Conservation (phyloP, 371 early-diverging fungal species). For the Parasitella parasitica region DNA sequence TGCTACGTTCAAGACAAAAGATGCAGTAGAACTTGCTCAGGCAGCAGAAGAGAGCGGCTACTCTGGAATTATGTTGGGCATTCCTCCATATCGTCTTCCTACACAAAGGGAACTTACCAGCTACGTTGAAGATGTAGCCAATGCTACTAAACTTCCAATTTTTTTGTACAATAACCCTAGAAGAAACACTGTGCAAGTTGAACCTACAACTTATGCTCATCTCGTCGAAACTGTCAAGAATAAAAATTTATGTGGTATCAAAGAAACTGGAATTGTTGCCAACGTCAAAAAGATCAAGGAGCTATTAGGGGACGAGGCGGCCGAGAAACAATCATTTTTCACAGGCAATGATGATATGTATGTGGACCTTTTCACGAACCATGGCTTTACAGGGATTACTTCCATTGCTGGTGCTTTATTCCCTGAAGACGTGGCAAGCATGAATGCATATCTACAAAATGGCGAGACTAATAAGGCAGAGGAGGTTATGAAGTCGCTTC, state of each 20-base stretch:
- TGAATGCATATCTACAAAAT: conserved; percentile 7
- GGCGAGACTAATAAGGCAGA: conserved; percentile 17
- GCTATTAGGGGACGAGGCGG: not conserved
- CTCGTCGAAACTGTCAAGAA: not conserved
- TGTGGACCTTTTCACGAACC: conserved; percentile 4
- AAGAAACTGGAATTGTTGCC: conserved; percentile 23
- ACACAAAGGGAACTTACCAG: conserved; percentile 21
- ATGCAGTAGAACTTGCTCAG: conserved; percentile 26
- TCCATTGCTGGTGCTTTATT: conserved; percentile 27
- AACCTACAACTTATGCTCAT: conserved; percentile 24
- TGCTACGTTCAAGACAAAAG: conserved; percentile 31
- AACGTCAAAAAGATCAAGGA: conserved; percentile 24
- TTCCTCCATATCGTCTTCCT: conserved; percentile 33
- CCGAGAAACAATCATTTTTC: conserved; percentile 8
- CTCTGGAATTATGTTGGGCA: conserved; percentile 33
- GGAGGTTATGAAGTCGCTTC: not conserved
- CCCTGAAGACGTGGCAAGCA: conserved; percentile 7
- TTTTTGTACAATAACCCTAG: conserved; percentile 35
- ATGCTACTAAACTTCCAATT: conserved; percentile 14
- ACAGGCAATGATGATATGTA: conserved; percentile 16
- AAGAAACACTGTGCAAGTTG: conserved; percentile 21
- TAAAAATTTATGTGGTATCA: conserved; percentile 20
- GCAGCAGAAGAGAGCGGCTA: conserved; percentile 19
- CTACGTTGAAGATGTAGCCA: conserved; percentile 24
- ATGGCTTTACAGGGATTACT: conserved; percentile 28